These are phyloP conservation scores for Epichloe bromicola DNA, from an alignment of 2,329 filamentous ascomycete species.

Conservation along the genomic window DNA sequence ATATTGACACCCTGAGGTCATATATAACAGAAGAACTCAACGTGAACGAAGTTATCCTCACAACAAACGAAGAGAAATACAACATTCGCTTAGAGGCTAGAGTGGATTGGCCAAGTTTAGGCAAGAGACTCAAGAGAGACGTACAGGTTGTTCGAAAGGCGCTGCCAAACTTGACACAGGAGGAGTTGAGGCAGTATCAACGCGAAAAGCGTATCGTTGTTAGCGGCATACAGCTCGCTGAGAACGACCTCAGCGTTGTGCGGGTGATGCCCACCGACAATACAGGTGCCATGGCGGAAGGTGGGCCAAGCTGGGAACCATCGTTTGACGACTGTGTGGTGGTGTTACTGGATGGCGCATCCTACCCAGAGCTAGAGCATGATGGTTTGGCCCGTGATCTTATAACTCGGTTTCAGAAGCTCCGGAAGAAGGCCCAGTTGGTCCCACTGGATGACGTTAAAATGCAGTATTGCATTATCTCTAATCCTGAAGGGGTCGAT, in stretches of 20 bases:
- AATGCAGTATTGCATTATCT: background rate
- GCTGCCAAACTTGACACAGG: conserved; percentile 57
- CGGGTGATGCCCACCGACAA: conserved; percentile 4
- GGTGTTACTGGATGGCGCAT: conserved; percentile 62
- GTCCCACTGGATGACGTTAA: background rate
- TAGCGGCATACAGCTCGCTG: conserved; percentile 19
- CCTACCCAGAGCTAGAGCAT: conserved; percentile 66
- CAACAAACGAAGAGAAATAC: conserved; percentile 70
- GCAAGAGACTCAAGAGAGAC: conserved; percentile 89
- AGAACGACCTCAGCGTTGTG: conserved; percentile 50
- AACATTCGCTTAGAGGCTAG: conserved; percentile 73
- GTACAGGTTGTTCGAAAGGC: conserved; percentile 75
- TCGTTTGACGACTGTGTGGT: conserved; percentile 38
- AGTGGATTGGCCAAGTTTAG: conserved; percentile 77
- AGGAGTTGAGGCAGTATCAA: conserved; percentile 63
- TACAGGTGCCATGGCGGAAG: background rate
- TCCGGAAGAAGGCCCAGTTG: conserved; percentile 12
- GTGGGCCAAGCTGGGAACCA: conserved; percentile 12
- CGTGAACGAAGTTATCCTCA: conserved; percentile 53
- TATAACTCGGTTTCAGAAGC: background rate
- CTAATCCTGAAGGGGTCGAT: background rate
- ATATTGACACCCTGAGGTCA: conserved; percentile 43
- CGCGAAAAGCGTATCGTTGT: conserved; percentile 47
- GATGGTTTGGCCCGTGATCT: conserved; percentile 46
- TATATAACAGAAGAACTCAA: conserved; percentile 82